A percentile compares a stretch with the other conserved stretches of the same genome.
These are phyloP conservation scores for Guadua angustifolia DNA, from an alignment of 176 grass and related monocot species.

Conservation along the genomic window DNA sequence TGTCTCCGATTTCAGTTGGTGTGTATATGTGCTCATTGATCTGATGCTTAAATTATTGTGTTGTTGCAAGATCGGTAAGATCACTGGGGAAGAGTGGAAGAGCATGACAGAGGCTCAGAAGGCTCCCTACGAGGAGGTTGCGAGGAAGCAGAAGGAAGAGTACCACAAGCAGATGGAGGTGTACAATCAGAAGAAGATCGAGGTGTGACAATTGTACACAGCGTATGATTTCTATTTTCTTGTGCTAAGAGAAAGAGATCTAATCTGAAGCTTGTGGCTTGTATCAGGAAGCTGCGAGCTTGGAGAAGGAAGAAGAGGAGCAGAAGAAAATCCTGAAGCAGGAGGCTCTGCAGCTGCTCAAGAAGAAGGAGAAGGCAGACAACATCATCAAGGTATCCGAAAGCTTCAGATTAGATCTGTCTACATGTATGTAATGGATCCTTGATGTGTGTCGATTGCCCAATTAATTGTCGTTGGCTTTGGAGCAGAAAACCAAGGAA, in stretches of 20 bases:
- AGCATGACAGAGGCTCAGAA: constrained; percentile 64
- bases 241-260: neutral
- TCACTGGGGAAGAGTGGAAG: constrained; percentile 88
- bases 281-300: constrained; percentile 55
- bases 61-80: constrained; percentile 70
- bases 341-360: constrained; percentile 86
- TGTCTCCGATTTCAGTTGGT: neutral
- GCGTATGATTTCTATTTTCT: neutral
- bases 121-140: constrained; percentile 64
- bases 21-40: neutral
- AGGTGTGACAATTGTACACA: constrained; percentile 46
- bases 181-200: constrained; percentile 71
- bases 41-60: neutral
- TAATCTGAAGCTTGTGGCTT: constrained; percentile 11
- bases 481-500: constrained; percentile 80
- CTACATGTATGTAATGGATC: no score
- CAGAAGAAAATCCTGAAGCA: constrained; percentile 83
- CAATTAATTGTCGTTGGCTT: neutral
- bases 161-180: constrained; percentile 72
- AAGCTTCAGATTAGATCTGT: neutral
- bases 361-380: constrained; percentile 88
- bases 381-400: constrained; percentile 82
- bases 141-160: constrained; percentile 69
- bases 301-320: constrained; percentile 80
- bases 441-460: neutral